These are phyloP conservation scores for Jasminum sambac DNA, from an alignment of 257 asterid species.

Conservation along the genomic window DNA sequence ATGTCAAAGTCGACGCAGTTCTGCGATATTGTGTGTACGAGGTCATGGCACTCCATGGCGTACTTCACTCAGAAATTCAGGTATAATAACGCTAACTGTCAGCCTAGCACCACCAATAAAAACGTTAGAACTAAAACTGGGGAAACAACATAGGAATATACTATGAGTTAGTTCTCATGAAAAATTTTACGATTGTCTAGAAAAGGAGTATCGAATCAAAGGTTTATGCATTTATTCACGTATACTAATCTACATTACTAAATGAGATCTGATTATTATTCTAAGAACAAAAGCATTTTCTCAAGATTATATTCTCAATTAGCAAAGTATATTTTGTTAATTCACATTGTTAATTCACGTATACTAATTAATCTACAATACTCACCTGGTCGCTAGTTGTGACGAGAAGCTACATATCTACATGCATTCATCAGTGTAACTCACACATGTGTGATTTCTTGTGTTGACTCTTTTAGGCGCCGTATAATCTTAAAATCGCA, in stretches of 20 bases:
- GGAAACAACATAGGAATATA: not conserved
- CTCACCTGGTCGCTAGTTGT: not conserved
- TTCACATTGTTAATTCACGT: too few relatives aligned
- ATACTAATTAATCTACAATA: too few relatives aligned
- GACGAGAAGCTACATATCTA: not conserved
- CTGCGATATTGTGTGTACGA: conserved; percentile 65
- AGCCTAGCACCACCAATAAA: not conserved
- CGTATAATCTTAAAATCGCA: conserved; percentile 48
- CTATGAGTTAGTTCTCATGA: not conserved
- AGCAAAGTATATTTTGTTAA: not conserved
- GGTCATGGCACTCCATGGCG: conserved; percentile 80
- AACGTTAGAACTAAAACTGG: not conserved
- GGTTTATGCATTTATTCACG: conserved; percentile 19
- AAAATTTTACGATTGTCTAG: not conserved
- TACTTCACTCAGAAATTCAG: conserved; percentile 76
- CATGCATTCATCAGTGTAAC: not conserved
- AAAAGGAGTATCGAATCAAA: conserved; percentile 1
- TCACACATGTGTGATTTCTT: not conserved
- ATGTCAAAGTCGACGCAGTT: conserved; percentile 68
- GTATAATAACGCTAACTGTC: conserved; percentile 17
- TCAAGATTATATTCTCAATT: conserved; percentile 36
- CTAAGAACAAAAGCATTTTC: conserved; percentile 26
- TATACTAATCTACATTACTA: not conserved
- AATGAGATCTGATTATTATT: conserved; percentile 21
- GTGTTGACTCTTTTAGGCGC: conserved; percentile 42